Evolutionary conservation across 805 yeast genomes (phyloP), one percentile per base, ranked within the genome.

Genomic region (Lipomyces sp.): DNA sequence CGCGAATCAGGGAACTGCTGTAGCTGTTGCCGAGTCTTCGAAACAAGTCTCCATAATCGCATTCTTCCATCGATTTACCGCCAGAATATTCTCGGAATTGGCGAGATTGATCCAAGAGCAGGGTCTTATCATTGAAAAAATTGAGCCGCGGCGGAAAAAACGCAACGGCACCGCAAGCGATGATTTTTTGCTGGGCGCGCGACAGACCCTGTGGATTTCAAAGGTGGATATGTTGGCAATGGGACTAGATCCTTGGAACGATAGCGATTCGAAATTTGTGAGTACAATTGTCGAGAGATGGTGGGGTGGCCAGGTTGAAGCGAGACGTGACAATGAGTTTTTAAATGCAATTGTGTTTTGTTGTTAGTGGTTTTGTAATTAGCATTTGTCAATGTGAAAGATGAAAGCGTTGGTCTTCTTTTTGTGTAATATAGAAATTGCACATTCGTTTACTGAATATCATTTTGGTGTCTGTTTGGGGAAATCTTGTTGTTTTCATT

Each of bases 221-320:
- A 78, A 78, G 11, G 78, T 81, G 29, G 88, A 86, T 72, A 71
- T 86, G 53, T 75, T 78, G 32, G 86, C 84, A 65, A 83, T 86
- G 86, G 89, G 89, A 1, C 75, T 86, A 53, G 88, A 86, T 72
- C 87, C 88, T 3, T 80, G 83, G 67, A 80, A 85, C 30, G 33
- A 71, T 0, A 74, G 77, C 4, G 89, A 86, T 73, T 72, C 81
- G 15, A 78, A 77, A 34, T 85, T 86, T 72, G 73, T 85, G 13
- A 68, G 76, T 39, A 77, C 79, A 10, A 75, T 86, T 53, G 79
- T 83, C 1, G 73, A 76, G 8, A 69, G 78, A 2, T 85, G 87
- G 86, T 85, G 84, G 82, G 79, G 79, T 15, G 76, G 81, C 4
- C 80, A 77, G 39, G 75, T 83, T n/a, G 81, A 82, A 3, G 60